Evolutionary conservation across 2,329 filamentous ascomycete genomes (phyloP).

Genomic region (Beauveria brongniartii): DNA sequence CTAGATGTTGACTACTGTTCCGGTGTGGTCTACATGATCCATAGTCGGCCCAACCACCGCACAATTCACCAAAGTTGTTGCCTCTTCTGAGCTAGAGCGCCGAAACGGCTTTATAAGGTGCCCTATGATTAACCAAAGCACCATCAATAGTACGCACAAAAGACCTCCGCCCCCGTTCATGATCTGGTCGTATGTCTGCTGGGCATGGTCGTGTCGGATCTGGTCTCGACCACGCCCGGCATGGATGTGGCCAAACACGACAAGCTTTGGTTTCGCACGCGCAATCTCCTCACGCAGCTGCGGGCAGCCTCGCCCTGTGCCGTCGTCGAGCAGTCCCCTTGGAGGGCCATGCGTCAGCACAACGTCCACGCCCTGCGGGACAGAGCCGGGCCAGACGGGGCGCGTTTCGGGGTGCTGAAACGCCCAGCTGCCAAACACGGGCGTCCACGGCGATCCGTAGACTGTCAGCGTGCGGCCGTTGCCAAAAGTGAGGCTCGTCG

Average conservation of each 20-base stretch:
- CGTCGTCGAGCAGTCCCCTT: slow-evolving; percentile 26
- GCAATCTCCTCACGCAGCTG: slow-evolving; percentile 23
- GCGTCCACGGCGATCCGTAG: slow-evolving; percentile 27
- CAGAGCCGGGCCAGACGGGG: slow-evolving; percentile 18
- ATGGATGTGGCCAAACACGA: slow-evolving; percentile 33
- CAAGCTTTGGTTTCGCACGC: slow-evolving; percentile 23
- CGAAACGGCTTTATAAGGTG: not conserved
- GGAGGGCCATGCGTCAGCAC: slow-evolving; percentile 31
- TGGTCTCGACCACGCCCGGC: slow-evolving; percentile 23
- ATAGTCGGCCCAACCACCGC: slow-evolving; percentile 1
- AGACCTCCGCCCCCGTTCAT: not conserved
- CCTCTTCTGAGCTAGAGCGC: not conserved
- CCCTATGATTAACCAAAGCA: not conserved
- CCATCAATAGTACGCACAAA: not conserved
- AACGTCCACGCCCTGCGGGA: slow-evolving; percentile 25
- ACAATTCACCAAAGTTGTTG: slow-evolving; percentile 4
- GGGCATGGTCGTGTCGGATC: slow-evolving; percentile 19
- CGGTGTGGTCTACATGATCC: not conserved
- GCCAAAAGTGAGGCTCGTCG: slow-evolving; percentile 17
- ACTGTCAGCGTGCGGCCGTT: slow-evolving; percentile 23
- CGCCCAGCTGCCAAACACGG: slow-evolving; percentile 27
- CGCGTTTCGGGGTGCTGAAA: slow-evolving; percentile 29
- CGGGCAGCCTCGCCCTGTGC: slow-evolving; percentile 21
- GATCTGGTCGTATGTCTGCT: slow-evolving; percentile 18
- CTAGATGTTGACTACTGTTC: not conserved